Base-by-base conservation (phyloP, 306 rosid genomes). In the Castanospermum australe region DNA sequence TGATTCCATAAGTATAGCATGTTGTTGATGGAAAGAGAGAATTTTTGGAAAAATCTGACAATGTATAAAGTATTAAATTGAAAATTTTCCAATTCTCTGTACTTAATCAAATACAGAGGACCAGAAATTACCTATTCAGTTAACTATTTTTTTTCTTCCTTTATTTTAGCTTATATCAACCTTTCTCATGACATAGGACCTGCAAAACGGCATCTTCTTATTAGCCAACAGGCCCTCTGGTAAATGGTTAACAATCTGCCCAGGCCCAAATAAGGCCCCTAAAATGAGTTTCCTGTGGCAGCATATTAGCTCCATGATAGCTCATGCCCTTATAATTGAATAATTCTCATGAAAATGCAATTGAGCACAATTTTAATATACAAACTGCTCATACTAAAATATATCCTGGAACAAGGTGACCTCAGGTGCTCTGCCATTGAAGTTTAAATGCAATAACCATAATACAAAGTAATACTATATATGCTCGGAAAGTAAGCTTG, bases 281-380 rank as follows among this genome's bases (percentile, higher is more conserved):
- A 45, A 25, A 55, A n/a, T 21, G 30, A 13, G 32, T 64, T 6
- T 56, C 55, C 14, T 38, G 59, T 52, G 14, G 22, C 5, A 47
- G 35, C 25, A 72, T 57, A 72, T 20, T 20, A 55, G 21, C 4
- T 54, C 8, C n/a, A 33, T 14, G 3, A 55, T 55, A 22, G 67
- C 24, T 18, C 45, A 22, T 73, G 22, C 35, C 22, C 60, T 38
- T 65, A 20, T 5, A 66, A 41, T 21, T 38, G 8, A 64, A n/a
- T 66, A 51, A 64, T 51, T 48, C 42, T 77, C 73, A 52, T 38
- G 47, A 35, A 66, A 52, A 77, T 22, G 67, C 41, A 52, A 62
- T 39, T 21, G 45, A 52, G 67, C 15, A 12, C 14, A 15, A 41
- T 42, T 13, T 21, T 21, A 14, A 41, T 7, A 42, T 14, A 7